Conservation (phyloP, 1,284 basidiomycete genomes). For the Ustilago lituana region DNA sequence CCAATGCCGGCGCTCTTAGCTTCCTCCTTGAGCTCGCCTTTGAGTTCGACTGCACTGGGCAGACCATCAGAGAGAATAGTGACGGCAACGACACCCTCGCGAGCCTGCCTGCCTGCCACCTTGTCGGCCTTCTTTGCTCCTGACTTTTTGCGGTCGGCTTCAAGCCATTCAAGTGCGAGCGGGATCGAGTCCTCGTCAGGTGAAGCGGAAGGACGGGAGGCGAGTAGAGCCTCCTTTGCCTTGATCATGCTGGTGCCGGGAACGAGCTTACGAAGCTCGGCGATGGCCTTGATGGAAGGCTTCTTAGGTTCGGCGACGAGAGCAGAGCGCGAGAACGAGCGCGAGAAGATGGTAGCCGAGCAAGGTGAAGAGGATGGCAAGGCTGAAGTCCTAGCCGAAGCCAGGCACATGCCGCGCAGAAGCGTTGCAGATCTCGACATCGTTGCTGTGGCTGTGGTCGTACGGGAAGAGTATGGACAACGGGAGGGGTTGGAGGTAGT, state of each 20-base stretch:
- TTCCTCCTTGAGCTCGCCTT: slow-evolving; percentile 53
- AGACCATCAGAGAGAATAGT: slow-evolving; percentile 76
- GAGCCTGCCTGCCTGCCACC: slow-evolving; percentile 77
- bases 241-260: slow-evolving; percentile 80
- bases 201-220: slow-evolving; percentile 67
- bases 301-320: slow-evolving; percentile 40
- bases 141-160: slow-evolving; percentile 76
- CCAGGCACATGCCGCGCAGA: slow-evolving; percentile 13
- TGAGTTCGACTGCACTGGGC: slow-evolving; percentile 25
- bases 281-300: slow-evolving; percentile 77
- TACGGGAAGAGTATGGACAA: no score
- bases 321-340: slow-evolving; percentile 13
- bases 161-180: slow-evolving; percentile 81
- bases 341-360: background rate
- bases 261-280: slow-evolving; percentile 82
- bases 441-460: background rate
- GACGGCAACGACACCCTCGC: slow-evolving; percentile 82
- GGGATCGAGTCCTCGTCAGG: slow-evolving; percentile 76
- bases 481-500: no score
- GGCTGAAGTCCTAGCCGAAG: background rate
- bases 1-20: slow-evolving; percentile 64
- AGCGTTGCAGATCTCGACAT: slow-evolving; percentile 2
- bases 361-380: no score
- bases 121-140: slow-evolving; percentile 86
- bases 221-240: slow-evolving; percentile 84